Base-by-base conservation (phyloP, 768 basidiomycete genomes). In the Rhizopogon roseolus region DNA sequence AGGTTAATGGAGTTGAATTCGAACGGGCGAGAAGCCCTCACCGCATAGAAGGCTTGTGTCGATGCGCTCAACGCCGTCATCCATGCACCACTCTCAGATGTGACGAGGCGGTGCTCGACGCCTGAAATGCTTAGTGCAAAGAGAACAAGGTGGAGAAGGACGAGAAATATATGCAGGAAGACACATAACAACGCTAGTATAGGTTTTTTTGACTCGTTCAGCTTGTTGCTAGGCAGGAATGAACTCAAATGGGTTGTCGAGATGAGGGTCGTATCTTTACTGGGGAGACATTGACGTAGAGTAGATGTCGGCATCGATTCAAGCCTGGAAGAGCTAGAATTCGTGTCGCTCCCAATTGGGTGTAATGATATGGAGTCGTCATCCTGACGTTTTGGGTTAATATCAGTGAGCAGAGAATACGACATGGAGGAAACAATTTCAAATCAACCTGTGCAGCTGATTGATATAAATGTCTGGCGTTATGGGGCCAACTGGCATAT, bases 81-180 rank as follows among this genome's bases (percentile, higher is more conserved):
- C 50, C 37, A 34, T 5, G 13, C 50, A 32, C 32, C 28, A 22
- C 27, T 34, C n/a, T 41, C 37, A 27, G 49, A 52, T 16, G 32
- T 29, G 34, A 41, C 32, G 22, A 56, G 13, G 16, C 10, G 25
- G 53, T 48, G 55, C 22, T 56, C 55, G 16, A 45, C n/a, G 7
- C 46, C 43, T 5, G 29, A 40, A 34, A 39, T 28, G 7, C 17
- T 22, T 8, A 59, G 13, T 17, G 28, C 54, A 25, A 60, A 3
- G 22, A 54, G 39, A 8, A 46, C 6, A 25, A 55, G 7, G 41
- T 62, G 56, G 17, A 62, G 34, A 39, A 49, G 14, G 25, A 62
- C 53, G 10, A 62, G 48, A 22, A 29, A 22, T 46, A 13, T 32
- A 8, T 46, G 45, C 32, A 46, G 19, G 9, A 34, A 34, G 19